phyloP scores from a whole-genome alignment of 495 filamentous ascomycete genomes.

The Baudoinia panamericana region DNA sequence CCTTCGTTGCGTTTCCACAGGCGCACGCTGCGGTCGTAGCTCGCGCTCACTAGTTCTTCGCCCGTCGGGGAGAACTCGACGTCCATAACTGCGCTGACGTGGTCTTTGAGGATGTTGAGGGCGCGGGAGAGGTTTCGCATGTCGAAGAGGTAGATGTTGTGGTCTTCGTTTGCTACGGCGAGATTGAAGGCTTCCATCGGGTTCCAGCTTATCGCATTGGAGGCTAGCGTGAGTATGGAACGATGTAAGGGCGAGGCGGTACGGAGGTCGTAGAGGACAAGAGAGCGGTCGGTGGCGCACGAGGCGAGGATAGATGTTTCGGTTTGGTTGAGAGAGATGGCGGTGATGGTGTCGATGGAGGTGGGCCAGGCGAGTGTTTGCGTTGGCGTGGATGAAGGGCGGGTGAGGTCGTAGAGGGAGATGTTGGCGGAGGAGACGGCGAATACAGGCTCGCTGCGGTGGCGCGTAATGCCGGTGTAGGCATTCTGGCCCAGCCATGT shows the following conservation, averaged over 20 bases:
- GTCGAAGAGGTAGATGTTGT: constrained; percentile 73
- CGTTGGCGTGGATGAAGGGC: constrained; percentile 54
- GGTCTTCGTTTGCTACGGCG: constrained; percentile 66
- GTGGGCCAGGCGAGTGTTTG: constrained; percentile 81
- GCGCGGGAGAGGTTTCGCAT: constrained; percentile 74
- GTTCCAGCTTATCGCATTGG: constrained; percentile 84
- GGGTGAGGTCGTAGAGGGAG: constrained; percentile 74
- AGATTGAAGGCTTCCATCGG: constrained; percentile 94
- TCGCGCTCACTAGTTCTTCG: constrained; percentile 80
- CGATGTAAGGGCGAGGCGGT: constrained; percentile 74
- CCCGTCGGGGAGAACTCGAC: constrained; percentile 92
- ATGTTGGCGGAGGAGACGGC: constrained; percentile 65
- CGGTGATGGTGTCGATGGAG: constrained; percentile 78
- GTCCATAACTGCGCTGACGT: constrained; percentile 94
- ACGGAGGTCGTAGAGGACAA: constrained; percentile 81
- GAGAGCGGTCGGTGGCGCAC: constrained; percentile 66
- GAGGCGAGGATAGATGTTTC: constrained; percentile 85
- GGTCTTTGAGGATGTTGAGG: constrained; percentile 85
- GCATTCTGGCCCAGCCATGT: constrained; percentile 72
- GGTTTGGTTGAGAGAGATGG: constrained; percentile 79
- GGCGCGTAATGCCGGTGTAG: constrained; percentile 75
- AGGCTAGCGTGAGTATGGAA: constrained; percentile 62
- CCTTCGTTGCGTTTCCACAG: constrained; percentile 70
- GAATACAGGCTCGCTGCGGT: constrained; percentile 57
- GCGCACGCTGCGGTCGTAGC: constrained; percentile 70